These are phyloP conservation scores for Phytopythium oedochilum DNA, from an alignment of 352 stramenopile species.

Conservation along the genomic window DNA sequence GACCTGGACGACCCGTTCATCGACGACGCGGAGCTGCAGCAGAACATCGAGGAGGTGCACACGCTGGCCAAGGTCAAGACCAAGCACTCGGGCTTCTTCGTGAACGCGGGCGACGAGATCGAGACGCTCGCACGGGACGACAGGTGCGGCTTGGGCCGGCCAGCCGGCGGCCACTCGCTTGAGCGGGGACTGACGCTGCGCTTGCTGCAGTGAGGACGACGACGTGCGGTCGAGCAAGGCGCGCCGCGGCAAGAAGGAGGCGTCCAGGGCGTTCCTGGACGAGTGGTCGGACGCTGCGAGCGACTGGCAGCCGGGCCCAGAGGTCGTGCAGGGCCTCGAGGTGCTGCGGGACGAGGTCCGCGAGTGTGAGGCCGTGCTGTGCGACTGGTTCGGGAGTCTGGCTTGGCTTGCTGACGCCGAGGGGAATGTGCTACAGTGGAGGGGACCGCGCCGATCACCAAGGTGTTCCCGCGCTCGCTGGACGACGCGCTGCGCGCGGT, in stretches of 20 bases:
- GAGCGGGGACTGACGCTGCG: neutral
- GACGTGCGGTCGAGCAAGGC: conserved; percentile 9
- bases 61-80: conserved; percentile 69
- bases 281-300: conserved; percentile 57
- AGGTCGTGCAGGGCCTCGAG: conserved; percentile 51
- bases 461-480: conserved; percentile 75
- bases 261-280: conserved; percentile 51
- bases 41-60: conserved; percentile 82
- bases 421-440: too few species aligned
- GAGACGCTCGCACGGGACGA: conserved; percentile 55
- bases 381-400: neutral
- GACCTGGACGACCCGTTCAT: conserved; percentile 89
- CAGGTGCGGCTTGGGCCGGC: neutral
- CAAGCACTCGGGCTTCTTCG: conserved; percentile 86
- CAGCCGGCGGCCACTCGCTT: neutral
- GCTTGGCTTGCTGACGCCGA: too few species aligned
- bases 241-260: conserved; percentile 52
- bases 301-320: conserved; percentile 60
- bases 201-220: neutral
- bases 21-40: conserved; percentile 75
- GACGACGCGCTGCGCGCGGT: conserved; percentile 77
- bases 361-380: conserved; percentile 33
- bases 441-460: conserved; percentile 52
- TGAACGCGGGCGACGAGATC: conserved; percentile 83
- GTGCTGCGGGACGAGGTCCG: conserved; percentile 51